Percentiles rank a stretch among this genome's conserved stretches.
Conservation (phyloP, 1,284 basidiomycete species). For the Ustilago loliicola region DNA sequence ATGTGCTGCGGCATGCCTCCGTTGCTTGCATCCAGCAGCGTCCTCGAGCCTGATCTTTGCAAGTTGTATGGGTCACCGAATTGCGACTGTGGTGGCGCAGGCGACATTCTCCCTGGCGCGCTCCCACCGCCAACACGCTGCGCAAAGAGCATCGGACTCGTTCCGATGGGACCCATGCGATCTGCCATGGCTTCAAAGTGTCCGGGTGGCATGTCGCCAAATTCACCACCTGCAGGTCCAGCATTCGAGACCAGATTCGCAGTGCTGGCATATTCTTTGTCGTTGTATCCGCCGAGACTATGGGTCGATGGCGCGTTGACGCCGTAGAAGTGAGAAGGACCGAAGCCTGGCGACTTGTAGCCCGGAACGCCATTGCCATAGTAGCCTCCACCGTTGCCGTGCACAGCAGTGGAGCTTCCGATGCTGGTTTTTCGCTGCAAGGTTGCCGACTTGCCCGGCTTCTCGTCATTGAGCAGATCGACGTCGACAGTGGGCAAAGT, state of each 20-base stretch:
- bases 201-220: slow-evolving; percentile 29
- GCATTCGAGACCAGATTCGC: slow-evolving; percentile 58
- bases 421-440: slow-evolving; percentile 44
- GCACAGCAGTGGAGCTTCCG: slow-evolving; percentile 40
- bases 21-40: slow-evolving; percentile 39
- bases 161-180: slow-evolving; percentile 61
- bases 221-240: slow-evolving; percentile 47
- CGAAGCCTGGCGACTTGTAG: slow-evolving; percentile 35
- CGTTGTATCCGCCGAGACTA: slow-evolving; percentile 27
- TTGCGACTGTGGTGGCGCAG: slow-evolving; percentile 15
- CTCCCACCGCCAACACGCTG: slow-evolving; percentile 37
- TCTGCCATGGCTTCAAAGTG: slow-evolving; percentile 42
- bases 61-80: slow-evolving; percentile 16
- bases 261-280: slow-evolving; percentile 54
- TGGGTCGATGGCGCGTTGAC: slow-evolving; percentile 32
- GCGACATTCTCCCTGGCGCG: slow-evolving; percentile 17
- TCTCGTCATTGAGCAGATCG: slow-evolving; percentile 81
- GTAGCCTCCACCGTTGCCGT: slow-evolving; percentile 33
- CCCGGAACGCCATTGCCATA: slow-evolving; percentile 29
- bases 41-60: slow-evolving; percentile 18
- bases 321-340: slow-evolving; percentile 44
- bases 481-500: slow-evolving; percentile 92
- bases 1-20: slow-evolving; percentile 28
- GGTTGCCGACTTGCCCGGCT: slow-evolving; percentile 21
- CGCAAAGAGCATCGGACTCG: slow-evolving; percentile 56